These are phyloP conservation scores for Nidula microcarpa DNA, from an alignment of 768 basidiomycete genomes.

Conservation along the genomic window DNA sequence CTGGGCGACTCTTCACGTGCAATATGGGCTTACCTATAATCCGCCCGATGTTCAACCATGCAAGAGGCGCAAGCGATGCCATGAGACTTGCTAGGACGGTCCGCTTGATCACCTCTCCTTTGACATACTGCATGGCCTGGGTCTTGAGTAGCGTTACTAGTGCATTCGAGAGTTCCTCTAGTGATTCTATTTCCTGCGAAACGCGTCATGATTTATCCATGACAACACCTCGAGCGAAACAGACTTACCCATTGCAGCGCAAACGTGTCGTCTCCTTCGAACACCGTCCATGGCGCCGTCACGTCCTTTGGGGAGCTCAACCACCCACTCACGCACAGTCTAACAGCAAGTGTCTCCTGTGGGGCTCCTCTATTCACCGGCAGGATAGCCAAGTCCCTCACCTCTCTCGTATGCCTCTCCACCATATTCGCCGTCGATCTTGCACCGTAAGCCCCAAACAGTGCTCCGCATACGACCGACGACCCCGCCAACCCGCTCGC, in stretches of 20 bases:
- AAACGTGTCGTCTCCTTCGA: conserved; percentile 48
- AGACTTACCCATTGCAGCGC: conserved; percentile 53
- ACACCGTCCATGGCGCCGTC: conserved; percentile 49
- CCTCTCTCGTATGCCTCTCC: conserved; percentile 45
- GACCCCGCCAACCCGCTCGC: conserved; percentile 54
- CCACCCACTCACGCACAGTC: conserved; percentile 58
- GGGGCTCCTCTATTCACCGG: conserved; percentile 34
- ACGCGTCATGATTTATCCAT: neutral
- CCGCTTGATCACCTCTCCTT: conserved; percentile 43
- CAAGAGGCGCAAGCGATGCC: conserved; percentile 46
- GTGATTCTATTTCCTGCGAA: conserved; percentile 50
- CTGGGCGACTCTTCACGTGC: neutral
- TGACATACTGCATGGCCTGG: conserved; percentile 48
- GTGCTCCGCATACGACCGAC: conserved; percentile 50
- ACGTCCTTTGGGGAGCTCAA: conserved; percentile 40
- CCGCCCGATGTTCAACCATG: conserved; percentile 47
- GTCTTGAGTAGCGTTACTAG: conserved; percentile 39
- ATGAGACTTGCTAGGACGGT: conserved; percentile 49
- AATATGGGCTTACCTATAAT: conserved; percentile 39
- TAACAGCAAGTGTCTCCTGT: conserved; percentile 44
- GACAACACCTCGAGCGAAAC: neutral
- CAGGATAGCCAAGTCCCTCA: conserved; percentile 49
- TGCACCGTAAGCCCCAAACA: conserved; percentile 58
- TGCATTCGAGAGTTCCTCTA: conserved; percentile 46
- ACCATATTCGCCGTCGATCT: conserved; percentile 45